phyloP scores from a whole-genome alignment of 768 basidiomycete genomes.

The Russula sp. region DNA sequence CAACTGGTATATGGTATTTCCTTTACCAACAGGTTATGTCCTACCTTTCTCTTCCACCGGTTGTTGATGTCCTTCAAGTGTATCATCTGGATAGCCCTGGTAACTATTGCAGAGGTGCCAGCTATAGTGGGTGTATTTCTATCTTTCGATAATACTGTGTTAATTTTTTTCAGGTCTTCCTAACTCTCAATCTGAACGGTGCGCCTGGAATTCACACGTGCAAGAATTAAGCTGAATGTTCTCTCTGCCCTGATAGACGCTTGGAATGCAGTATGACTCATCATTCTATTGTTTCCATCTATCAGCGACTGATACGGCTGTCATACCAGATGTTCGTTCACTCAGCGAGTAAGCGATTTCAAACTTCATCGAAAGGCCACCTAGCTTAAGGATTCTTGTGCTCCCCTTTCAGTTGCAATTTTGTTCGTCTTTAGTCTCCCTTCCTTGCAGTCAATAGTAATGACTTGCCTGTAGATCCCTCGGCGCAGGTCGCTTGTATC shows the following conservation, averaged over 20 bases:
- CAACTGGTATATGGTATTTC: neutral
- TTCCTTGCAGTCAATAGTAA: neutral
- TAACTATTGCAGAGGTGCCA: neutral
- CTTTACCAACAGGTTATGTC: slow-evolving; percentile 5
- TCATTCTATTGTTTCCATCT: neutral
- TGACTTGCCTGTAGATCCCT: slow-evolving; percentile 3
- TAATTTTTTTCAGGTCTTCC: slow-evolving; percentile 3
- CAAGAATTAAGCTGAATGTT: neutral
- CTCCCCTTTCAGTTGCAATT: neutral
- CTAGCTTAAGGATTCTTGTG: neutral
- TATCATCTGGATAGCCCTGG: neutral
- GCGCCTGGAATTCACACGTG: neutral
- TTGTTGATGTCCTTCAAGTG: neutral
- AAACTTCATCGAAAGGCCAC: neutral
- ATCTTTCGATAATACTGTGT: no score
- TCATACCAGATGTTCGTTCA: slow-evolving; percentile 3
- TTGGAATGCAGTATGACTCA: slow-evolving; percentile 6
- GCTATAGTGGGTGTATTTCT: neutral
- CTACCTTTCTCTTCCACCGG: neutral
- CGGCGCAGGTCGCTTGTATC: slow-evolving; percentile 13
- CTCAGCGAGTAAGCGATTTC: neutral
- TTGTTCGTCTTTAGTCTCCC: neutral
- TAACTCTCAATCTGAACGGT: slow-evolving; percentile 12
- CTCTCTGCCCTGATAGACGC: neutral
- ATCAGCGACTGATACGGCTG: neutral